phyloP scores from a whole-genome alignment of 768 basidiomycete species.

The Hypholoma fasciculare region DNA sequence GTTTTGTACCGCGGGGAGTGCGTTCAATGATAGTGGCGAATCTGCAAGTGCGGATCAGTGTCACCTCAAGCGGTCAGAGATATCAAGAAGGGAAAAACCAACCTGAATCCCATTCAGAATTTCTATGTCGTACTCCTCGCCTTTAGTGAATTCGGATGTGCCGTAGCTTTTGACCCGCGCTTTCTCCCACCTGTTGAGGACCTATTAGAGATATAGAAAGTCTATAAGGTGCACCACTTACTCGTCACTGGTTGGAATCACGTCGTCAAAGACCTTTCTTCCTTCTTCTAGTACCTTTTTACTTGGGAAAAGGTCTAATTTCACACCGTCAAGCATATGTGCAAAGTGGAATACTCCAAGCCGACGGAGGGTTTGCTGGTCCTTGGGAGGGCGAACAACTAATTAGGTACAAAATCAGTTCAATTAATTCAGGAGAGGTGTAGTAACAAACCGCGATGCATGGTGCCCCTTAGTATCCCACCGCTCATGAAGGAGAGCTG shows the following conservation, averaged over 20 bases:
- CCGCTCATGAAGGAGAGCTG: slow-evolving; percentile 36
- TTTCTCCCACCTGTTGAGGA: slow-evolving; percentile 19
- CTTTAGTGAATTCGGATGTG: slow-evolving; percentile 28
- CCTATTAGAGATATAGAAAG: too few species aligned
- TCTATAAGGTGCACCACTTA: neutral
- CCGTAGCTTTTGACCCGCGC: slow-evolving; percentile 35
- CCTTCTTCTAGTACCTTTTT: slow-evolving; percentile 31
- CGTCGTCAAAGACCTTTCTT: slow-evolving; percentile 25
- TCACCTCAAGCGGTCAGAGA: neutral
- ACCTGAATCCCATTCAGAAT: slow-evolving; percentile 30
- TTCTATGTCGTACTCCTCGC: slow-evolving; percentile 34
- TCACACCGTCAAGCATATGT: slow-evolving; percentile 26
- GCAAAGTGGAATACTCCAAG: slow-evolving; percentile 36
- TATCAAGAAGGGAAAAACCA: neutral
- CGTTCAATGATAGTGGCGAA: slow-evolving; percentile 6
- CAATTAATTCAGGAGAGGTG: neutral
- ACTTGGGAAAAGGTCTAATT: slow-evolving; percentile 28
- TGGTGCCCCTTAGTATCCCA: slow-evolving; percentile 33
- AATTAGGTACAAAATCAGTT: neutral
- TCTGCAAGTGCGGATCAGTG: neutral
- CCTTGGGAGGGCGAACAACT: slow-evolving; percentile 33
- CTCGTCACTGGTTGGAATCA: slow-evolving; percentile 31
- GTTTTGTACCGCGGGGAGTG: too few species aligned
- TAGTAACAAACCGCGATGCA: slow-evolving; percentile 29
- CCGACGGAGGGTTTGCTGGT: slow-evolving; percentile 27